Percentiles rank a stretch among this genome's conserved stretches.
Evolutionary conservation across 306 rosid species (phyloP).

Genomic region (Fragaria nilgerrensis): DNA sequence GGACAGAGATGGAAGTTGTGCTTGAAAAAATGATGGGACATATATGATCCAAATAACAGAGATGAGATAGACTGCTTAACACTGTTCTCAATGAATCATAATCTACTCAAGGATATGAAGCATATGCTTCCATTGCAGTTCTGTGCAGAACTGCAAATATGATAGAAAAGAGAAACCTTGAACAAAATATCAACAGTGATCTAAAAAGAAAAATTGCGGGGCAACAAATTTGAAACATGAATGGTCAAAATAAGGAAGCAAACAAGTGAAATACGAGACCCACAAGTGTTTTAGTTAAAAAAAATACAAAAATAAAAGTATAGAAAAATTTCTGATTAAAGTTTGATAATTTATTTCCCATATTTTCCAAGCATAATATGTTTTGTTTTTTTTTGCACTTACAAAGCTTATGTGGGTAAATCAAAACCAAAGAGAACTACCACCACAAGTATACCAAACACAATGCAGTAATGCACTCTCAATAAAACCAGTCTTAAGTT

Average conservation of each 20-base stretch:
- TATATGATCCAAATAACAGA: not conserved
- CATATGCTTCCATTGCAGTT: not conserved
- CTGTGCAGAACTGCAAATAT: not conserved
- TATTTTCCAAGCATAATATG: not conserved
- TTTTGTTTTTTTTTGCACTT: not conserved
- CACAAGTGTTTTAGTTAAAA: not conserved
- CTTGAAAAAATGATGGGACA: not conserved
- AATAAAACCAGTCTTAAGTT: not conserved
- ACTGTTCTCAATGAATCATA: not conserved
- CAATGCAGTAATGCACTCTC: not conserved
- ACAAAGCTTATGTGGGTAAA: not conserved
- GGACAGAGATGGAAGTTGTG: not conserved
- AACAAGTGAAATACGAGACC: not conserved
- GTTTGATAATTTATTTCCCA: not conserved
- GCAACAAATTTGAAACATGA: not conserved
- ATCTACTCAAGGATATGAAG: not conserved
- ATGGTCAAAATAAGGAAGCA: not conserved
- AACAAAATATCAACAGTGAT: not conserved
- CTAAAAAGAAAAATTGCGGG: not conserved
- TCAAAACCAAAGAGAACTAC: not conserved
- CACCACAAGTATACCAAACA: not conserved
- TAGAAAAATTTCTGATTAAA: too few species aligned
- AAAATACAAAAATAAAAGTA: not conserved
- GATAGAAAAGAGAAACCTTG: not conserved
- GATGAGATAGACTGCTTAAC: not conserved